Percentiles rank a stretch among this genome's conserved stretches.
Conservation (phyloP, 345 rosid genomes). For the Euphorbia pulcherrima region DNA sequence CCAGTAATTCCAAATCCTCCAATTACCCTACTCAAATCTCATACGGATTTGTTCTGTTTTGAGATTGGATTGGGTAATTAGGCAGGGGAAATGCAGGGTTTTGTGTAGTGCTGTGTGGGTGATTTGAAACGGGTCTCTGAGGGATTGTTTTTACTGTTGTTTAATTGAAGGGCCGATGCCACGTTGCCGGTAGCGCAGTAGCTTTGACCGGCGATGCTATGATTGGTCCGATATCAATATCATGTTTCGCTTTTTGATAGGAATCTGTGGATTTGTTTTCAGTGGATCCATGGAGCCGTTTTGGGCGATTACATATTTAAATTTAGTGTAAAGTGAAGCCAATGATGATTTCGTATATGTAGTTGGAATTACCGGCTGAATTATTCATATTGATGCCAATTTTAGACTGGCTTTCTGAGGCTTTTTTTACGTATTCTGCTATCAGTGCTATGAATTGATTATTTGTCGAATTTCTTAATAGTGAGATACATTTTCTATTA, state of each 20-base stretch:
- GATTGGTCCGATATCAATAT: conserved; percentile 42
- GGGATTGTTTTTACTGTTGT: conserved; percentile 23
- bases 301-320: conserved; percentile 52
- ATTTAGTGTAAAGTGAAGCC: conserved; percentile 29
- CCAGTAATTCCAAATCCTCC: conserved; percentile 24
- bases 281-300: conserved; percentile 48
- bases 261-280: conserved; percentile 47
- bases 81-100: conserved; percentile 14
- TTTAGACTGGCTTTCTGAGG: conserved; percentile 52
- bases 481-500: no score
- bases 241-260: conserved; percentile 55
- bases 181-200: conserved; percentile 51
- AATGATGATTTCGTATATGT: conserved; percentile 37
- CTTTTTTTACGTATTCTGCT: no score
- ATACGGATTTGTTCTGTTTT: conserved; percentile 16
- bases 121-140: conserved; percentile 66
- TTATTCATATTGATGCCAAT: conserved; percentile 38
- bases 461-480: no score
- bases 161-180: conserved; percentile 38
- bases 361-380: conserved; percentile 93
- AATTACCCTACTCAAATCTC: conserved; percentile 3
- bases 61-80: conserved; percentile 6
- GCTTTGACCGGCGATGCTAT: conserved; percentile 60
- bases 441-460: no score
- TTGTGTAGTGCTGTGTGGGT: conserved; percentile 32